Evolutionary conservation across 2,329 filamentous ascomycete genomes (phyloP).

Genomic region (Nakataea oryzae): DNA sequence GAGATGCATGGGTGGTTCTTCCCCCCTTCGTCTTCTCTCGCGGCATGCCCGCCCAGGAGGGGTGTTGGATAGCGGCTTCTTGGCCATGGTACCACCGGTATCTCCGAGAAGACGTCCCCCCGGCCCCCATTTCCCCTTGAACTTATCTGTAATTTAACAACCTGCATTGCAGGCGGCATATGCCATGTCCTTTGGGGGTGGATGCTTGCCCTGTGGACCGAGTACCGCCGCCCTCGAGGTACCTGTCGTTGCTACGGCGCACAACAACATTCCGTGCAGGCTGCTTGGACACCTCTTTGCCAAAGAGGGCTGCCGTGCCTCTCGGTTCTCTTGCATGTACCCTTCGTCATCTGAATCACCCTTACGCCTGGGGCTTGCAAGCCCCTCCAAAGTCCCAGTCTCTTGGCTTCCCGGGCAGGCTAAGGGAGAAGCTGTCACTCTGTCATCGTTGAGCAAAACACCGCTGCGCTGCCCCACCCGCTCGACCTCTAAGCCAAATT

Average conservation of each 20-base stretch:
- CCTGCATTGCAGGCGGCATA: background rate
- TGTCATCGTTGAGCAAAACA: background rate
- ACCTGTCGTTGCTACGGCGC: background rate
- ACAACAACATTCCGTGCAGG: background rate
- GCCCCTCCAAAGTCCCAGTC: background rate
- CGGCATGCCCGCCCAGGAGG: background rate
- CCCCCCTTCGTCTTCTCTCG: no score
- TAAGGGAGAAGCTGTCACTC: background rate
- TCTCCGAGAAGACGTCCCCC: background rate
- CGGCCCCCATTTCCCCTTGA: background rate
- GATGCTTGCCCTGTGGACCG: no score
- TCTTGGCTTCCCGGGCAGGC: background rate
- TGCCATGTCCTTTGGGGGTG: background rate
- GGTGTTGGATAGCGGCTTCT: background rate
- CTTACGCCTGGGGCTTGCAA: background rate
- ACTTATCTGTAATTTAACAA: background rate
- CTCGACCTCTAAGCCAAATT: background rate
- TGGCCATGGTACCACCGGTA: no score
- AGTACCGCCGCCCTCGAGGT: background rate
- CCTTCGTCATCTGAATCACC: background rate
- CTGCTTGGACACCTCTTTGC: background rate
- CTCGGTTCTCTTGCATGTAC: background rate
- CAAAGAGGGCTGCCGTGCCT: background rate
- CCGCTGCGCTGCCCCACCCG: background rate
- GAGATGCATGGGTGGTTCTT: no score